Percentiles rank a stretch among this genome's conserved stretches.
phyloP scores from a whole-genome alignment of 768 basidiomycete species.

The Omphalotus guepiniiformis region DNA sequence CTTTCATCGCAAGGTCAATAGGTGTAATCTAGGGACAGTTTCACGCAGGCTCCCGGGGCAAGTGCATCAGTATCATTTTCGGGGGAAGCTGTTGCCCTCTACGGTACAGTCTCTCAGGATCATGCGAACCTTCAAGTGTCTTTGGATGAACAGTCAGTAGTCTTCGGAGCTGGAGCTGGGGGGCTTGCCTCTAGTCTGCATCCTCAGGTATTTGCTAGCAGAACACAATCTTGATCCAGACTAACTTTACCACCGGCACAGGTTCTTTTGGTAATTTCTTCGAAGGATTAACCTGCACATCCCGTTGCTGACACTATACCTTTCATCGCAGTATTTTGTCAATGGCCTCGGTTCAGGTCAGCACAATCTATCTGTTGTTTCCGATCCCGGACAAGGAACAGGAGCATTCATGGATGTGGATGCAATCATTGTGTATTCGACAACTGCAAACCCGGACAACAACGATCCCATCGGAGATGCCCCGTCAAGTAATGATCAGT shows the following conservation, averaged over 20 bases:
- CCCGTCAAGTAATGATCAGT: conserved; percentile 1
- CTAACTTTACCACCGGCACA: conserved; percentile 3
- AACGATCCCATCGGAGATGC: background rate
- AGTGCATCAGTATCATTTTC: conserved; percentile 40
- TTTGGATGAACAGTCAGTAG: conserved; percentile 34
- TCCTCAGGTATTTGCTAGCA: conserved; percentile 22
- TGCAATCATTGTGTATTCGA: conserved; percentile 33
- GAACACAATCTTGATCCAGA: background rate
- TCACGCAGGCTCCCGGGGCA: conserved; percentile 33
- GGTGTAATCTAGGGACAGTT: conserved; percentile 26
- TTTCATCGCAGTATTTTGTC: conserved; percentile 33
- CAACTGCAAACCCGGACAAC: conserved; percentile 6
- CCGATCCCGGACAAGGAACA: conserved; percentile 24
- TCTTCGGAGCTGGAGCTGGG: conserved; percentile 32
- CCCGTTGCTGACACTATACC: background rate
- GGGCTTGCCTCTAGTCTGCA: conserved; percentile 31
- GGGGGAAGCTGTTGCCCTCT: conserved; percentile 52
- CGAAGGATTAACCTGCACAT: background rate
- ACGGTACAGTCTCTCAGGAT: conserved; percentile 48
- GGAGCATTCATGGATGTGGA: conserved; percentile 43
- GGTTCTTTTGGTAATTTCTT: conserved; percentile 30
- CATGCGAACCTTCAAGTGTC: conserved; percentile 44
- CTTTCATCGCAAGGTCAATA: background rate
- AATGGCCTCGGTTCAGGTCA: conserved; percentile 32
- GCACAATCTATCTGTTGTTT: conserved; percentile 36